Base-by-base conservation (phyloP, 2,329 filamentous ascomycete species). In the Dactylellina haptotyla region DNA sequence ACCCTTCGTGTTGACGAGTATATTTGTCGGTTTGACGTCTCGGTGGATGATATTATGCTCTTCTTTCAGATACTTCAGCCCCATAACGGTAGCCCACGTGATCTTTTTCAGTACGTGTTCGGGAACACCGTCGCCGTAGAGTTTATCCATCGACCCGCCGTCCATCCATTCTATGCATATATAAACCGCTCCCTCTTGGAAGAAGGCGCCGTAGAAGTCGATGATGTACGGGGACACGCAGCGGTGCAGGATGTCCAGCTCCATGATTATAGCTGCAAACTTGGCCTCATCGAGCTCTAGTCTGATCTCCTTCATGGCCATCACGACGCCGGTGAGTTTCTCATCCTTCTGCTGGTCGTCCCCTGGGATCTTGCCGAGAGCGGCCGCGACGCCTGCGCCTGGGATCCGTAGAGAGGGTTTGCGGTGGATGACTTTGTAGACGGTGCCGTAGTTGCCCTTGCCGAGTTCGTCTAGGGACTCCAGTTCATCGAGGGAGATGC, bases 81-180 rank as follows among this genome's bases (percentile, higher is more conserved):
- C 95, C 86, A 93, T 91, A 4, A 95, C 88, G 0, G 95, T 97
- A 18, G 91, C 90, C 75, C 95, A 87, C 0, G 94, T 93, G 75
- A 99, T 95, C 80, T 97, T 98, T 62, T 89, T 88, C 57, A 99
- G 83, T 0, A 99, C 89, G 43, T 87, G 87, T 80, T 99, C 95
- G 0, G 95, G 93, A 8, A 99, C 89, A 46, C 95, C 95, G 71
- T 93, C 92, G 9, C 87, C 87, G 80, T 99, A 99, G 10, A 99
- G 83, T 81, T 97, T 97, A 84, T 99, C 95, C 79, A 98, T 93
- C 37, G 93, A 98, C 5, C 95, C 95, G 50, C 95, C 95, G 80
- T 99, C 93, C 95, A 99, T 99, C 82, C 93, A 97, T 82, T 99
- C 95, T 81, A 99, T 97, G 82, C 95, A 99, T 81, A 99, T 98